These are phyloP conservation scores for Leccinum rimulosum DNA, from an alignment of 768 basidiomycete species.

Conservation along the genomic window DNA sequence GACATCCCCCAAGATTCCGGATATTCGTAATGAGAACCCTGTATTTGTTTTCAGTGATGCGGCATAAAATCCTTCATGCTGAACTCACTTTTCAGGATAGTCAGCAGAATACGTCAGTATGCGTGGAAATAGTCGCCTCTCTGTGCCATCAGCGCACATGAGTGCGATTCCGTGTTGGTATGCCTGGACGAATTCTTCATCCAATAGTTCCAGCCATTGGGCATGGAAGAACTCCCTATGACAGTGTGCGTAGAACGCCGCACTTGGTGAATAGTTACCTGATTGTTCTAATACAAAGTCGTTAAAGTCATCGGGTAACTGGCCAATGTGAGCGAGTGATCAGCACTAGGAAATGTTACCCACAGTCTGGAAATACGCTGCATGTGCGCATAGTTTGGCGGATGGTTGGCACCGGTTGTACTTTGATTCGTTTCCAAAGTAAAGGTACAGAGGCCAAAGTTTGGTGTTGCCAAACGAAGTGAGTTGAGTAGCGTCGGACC, in stretches of 20 bases:
- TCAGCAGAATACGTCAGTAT: neutral
- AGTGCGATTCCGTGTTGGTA: neutral
- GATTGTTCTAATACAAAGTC: neutral
- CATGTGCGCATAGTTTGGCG: neutral
- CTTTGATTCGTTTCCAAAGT: neutral
- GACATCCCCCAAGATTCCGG: too few relatives aligned
- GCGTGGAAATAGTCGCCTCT: neutral
- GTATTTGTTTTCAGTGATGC: too few relatives aligned
- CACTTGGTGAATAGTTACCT: neutral
- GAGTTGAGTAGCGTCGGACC: neutral
- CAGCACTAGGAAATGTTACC: neutral
- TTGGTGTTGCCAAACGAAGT: neutral
- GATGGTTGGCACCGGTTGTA: neutral
- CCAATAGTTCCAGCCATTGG: neutral
- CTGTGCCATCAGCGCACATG: neutral
- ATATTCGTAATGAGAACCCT: too few relatives aligned
- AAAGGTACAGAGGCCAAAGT: neutral
- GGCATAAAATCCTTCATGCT: too few relatives aligned
- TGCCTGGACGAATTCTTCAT: neutral
- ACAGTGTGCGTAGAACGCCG: neutral
- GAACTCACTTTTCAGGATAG: neutral
- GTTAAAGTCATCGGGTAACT: neutral
- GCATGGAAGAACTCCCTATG: neutral
- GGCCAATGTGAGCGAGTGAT: neutral
- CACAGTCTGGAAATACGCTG: neutral